phyloP scores from a whole-genome alignment of 148 eudicot genomes.

The Rhododendron ovatum region DNA sequence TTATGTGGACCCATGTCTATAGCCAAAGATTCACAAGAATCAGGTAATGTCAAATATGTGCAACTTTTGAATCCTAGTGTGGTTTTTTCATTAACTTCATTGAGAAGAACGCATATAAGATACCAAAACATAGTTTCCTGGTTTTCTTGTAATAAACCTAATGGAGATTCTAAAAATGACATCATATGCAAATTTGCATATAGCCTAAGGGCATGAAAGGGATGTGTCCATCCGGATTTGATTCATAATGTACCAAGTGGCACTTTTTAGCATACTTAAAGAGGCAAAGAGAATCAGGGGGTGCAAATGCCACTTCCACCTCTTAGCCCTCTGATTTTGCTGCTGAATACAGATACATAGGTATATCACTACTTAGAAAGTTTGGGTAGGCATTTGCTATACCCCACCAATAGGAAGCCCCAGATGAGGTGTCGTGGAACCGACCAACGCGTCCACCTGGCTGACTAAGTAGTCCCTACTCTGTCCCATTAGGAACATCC shows the following conservation, averaged over 20 bases:
- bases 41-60: background rate
- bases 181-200: background rate
- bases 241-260: background rate
- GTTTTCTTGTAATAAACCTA: background rate
- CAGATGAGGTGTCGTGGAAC: background rate
- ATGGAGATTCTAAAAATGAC: background rate
- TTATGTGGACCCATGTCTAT: background rate
- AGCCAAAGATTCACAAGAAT: background rate
- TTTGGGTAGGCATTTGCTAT: background rate
- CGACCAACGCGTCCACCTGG: background rate
- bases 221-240: background rate
- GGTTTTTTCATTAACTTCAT: background rate
- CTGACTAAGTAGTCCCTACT: background rate
- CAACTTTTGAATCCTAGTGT: background rate
- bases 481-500: too few relatives aligned
- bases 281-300: background rate
- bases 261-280: background rate
- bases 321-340: too few relatives aligned
- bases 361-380: background rate
- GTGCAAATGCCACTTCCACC: background rate
- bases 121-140: background rate
- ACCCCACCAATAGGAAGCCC: background rate
- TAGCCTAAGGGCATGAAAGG: background rate
- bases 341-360: too few relatives aligned
- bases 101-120: background rate